Base-by-base conservation (phyloP, 169 alveolate genomes). In the Amoebophrya sp. region DNA sequence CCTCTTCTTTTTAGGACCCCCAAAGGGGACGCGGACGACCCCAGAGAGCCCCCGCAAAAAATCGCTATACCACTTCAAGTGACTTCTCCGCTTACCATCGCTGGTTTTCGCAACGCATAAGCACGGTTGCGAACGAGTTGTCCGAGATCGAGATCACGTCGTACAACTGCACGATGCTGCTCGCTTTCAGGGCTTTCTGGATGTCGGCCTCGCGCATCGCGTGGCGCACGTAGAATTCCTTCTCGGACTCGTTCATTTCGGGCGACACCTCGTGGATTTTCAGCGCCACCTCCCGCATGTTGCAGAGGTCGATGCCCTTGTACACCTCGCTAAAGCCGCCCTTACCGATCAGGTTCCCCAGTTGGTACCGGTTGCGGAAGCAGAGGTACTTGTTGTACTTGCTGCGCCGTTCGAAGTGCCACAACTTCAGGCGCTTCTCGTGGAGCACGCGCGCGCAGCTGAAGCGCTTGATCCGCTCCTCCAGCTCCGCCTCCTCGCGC, bases 251-350 rank as follows among this genome's bases (percentile, higher is more conserved):
- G 88, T 93, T 93, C 98, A 97, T 96, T 92, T 92, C 93, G n/a
- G 95, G 94, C 90, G 95, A 94, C 50, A 96, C 93, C 70, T 96
- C 95, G 90, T 96, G 97, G 23, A 96, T 93, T 91, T 96, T 96
- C 87, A 95, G 92, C 0, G 98, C 97, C 15, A 96, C 96, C 90
- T 96, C 95, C 58, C 94, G 95, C 95, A 50, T 93, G 94, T 58
- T 94, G 95, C 34, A 13, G 4, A 96, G 92, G 92, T 96, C 98
- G 91, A 93, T 95, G 0, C 97, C 98, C 91, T 95, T 96, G 92
- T 96, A 96, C 26, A 96, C 97, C 92, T 96, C 98, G 91, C 97
- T 94, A 89, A 95, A 96, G 0, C 98, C 98, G 38, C 98, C 98
- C 91, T 95, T 94, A 0, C 97, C 98, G 69, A 96, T 92, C 87